Conservation (phyloP, 257 asterid genomes). For the Penstemon newberryi region DNA sequence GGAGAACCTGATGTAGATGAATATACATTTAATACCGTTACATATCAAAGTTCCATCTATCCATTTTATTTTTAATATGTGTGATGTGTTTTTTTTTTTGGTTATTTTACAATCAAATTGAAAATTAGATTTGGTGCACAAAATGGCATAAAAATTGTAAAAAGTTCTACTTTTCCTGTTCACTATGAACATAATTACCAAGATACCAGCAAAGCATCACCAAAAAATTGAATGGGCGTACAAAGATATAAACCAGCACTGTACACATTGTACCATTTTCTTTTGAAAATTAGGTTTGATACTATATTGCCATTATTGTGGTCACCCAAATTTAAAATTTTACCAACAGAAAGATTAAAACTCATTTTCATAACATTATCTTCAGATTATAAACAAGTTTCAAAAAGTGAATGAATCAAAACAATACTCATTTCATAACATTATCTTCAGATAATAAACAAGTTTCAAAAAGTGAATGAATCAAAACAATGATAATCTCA, state of each 20-base stretch:
- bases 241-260: conserved; percentile 4
- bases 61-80: no score
- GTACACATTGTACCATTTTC: not conserved
- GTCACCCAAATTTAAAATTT: conserved; percentile 3
- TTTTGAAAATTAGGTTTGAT: conserved; percentile 7
- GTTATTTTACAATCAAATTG: not conserved
- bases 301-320: not conserved
- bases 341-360: conserved; percentile 4
- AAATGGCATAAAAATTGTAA: conserved; percentile 15
- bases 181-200: conserved; percentile 7
- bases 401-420: not conserved
- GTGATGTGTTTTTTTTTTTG: not conserved
- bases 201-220: conserved; percentile 23
- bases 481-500: conserved; percentile 22
- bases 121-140: not conserved
- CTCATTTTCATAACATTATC: not conserved
- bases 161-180: not conserved
- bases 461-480: conserved; percentile 7
- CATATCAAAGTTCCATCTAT: not conserved
- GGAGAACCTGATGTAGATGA: not conserved
- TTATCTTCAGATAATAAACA: not conserved
- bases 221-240: conserved; percentile 5
- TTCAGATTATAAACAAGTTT: not conserved
- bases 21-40: not conserved
- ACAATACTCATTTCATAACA: conserved; percentile 2